phyloP scores from a whole-genome alignment of 768 basidiomycete genomes.

The Mycena filopes region DNA sequence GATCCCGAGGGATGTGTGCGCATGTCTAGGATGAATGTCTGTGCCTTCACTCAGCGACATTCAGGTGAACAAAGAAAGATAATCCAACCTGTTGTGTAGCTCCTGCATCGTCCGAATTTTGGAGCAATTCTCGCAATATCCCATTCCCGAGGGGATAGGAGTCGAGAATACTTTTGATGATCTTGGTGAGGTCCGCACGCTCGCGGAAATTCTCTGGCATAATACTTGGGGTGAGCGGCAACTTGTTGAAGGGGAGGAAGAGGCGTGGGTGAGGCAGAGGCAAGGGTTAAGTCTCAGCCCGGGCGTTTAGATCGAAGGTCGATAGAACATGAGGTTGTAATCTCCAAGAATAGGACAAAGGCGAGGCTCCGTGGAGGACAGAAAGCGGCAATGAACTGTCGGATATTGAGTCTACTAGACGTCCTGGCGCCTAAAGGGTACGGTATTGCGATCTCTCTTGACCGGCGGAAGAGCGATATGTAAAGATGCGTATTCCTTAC shows the following conservation, averaged over 20 bases:
- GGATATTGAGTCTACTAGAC: neutral
- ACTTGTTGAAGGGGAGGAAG: neutral
- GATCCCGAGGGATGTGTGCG: slow-evolving; percentile 33
- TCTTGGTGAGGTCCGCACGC: slow-evolving; percentile 30
- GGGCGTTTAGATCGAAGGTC: slow-evolving; percentile 15
- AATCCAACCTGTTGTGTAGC: slow-evolving; percentile 37
- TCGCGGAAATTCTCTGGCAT: slow-evolving; percentile 31
- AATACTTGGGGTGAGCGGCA: neutral
- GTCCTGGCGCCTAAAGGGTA: no score
- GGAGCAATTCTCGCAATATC: slow-evolving; percentile 40
- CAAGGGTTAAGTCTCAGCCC: neutral
- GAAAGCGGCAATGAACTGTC: neutral
- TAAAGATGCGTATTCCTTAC: no score
- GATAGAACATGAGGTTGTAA: slow-evolving; percentile 20
- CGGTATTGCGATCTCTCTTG: no score
- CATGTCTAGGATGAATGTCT: slow-evolving; percentile 43
- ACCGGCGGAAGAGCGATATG: no score
- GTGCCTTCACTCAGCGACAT: neutral
- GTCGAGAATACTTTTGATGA: slow-evolving; percentile 37
- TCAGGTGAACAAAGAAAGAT: neutral
- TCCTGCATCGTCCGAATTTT: slow-evolving; percentile 43
- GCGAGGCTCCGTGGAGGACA: neutral
- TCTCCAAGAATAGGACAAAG: slow-evolving; percentile 23
- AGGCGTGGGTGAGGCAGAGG: neutral
- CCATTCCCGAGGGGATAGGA: slow-evolving; percentile 40